These are phyloP conservation scores for Elaeis guineensis DNA, from an alignment of 176 grass and related monocot species.

Conservation along the genomic window DNA sequence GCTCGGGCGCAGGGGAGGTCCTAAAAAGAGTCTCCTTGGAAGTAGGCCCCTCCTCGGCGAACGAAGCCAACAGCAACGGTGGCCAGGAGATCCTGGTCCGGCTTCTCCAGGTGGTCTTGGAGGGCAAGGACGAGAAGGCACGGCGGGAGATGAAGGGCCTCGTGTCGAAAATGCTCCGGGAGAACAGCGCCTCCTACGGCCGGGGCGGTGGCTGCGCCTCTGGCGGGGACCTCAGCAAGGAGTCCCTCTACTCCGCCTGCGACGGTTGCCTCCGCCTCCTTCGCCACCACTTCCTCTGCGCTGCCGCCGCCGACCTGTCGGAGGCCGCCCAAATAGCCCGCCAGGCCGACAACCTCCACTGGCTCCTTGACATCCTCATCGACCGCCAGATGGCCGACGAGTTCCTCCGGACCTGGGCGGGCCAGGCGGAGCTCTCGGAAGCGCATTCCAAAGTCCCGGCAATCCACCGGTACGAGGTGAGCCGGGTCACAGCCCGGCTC, in stretches of 20 bases:
- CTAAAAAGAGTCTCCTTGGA: slow-evolving; percentile 88
- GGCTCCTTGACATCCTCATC: slow-evolving; percentile 94
- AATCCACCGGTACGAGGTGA: slow-evolving; percentile 89
- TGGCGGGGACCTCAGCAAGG: slow-evolving; percentile 72
- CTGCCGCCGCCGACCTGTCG: slow-evolving; percentile 31
- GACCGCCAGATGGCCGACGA: slow-evolving; percentile 90
- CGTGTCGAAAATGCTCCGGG: slow-evolving; percentile 96
- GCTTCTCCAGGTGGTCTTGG: slow-evolving; percentile 83
- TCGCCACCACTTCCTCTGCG: slow-evolving; percentile 47
- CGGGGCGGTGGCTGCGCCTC: slow-evolving; percentile 20
- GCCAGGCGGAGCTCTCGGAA: slow-evolving; percentile 57
- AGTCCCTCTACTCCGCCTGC: slow-evolving; percentile 80
- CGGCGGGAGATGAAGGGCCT: slow-evolving; percentile 95
- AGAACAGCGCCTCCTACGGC: slow-evolving; percentile 48
- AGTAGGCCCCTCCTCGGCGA: slow-evolving; percentile 26
- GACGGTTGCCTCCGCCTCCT: slow-evolving; percentile 67
- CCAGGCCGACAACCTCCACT: slow-evolving; percentile 89
- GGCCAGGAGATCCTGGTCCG: slow-evolving; percentile 80
- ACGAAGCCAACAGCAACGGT: slow-evolving; percentile 25
- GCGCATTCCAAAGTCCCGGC: slow-evolving; percentile 69
- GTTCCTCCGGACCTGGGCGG: slow-evolving; percentile 76
- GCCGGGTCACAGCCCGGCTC: slow-evolving; percentile 66
- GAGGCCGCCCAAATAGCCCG: slow-evolving; percentile 62
- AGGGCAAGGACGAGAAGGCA: slow-evolving; percentile 97
- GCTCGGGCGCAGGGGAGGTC: slow-evolving; percentile 70